A percentile compares a stretch with the other conserved stretches of the same genome.
phyloP scores from a whole-genome alignment of 306 rosid species.

The Quercus dentata region DNA sequence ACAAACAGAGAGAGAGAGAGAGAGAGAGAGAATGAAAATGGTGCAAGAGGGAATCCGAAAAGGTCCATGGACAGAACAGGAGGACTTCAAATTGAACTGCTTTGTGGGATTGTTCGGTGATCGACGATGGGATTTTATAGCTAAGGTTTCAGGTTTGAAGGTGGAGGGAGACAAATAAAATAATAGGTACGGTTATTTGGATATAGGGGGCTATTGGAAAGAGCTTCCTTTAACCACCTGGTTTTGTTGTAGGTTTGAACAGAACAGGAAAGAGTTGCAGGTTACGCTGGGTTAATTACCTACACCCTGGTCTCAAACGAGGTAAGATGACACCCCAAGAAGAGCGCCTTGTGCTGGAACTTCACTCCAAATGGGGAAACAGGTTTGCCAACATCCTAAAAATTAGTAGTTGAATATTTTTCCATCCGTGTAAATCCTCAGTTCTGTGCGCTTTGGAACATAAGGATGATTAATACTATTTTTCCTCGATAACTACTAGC shows the following conservation, averaged over 20 bases:
- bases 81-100: constrained; percentile 70
- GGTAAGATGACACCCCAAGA: constrained; percentile 91
- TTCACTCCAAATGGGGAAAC: constrained; percentile 95
- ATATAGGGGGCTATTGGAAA: constrained; percentile 25
- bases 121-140: constrained; percentile 93
- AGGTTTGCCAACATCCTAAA: constrained; percentile 49
- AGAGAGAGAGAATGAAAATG: constrained; percentile 19
- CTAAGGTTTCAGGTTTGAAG: constrained; percentile 99
- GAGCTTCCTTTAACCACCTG: constrained; percentile 44
- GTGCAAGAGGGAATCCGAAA: constrained; percentile 54
- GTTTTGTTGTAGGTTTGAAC: constrained; percentile 77
- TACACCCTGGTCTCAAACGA: constrained; percentile 92
- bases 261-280: constrained; percentile 99
- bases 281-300: constrained; percentile 91
- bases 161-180: constrained; percentile 89
- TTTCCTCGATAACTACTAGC: background rate
- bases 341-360: constrained; percentile 79
- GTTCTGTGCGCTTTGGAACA: background rate
- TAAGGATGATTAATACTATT: background rate
- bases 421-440: background rate
- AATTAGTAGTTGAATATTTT: background rate
- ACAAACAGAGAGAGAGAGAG: background rate
- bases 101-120: constrained; percentile 89
- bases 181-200: constrained; percentile 62
- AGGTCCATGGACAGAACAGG: constrained; percentile 99